Base-by-base conservation (phyloP, 176 grass and related monocot genomes). In the Oryza officinalis region DNA sequence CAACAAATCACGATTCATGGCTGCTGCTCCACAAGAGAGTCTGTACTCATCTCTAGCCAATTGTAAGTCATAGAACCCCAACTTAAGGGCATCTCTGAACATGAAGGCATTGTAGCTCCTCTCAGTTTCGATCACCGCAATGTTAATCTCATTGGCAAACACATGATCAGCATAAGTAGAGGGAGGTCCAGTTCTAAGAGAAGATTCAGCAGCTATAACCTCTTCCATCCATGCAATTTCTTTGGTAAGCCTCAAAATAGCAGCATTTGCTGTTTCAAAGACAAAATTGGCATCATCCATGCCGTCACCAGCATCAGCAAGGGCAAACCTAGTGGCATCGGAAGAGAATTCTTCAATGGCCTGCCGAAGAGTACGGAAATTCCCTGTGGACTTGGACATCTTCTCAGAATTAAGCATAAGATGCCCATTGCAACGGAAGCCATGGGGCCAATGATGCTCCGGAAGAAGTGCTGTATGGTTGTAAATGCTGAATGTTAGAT, bases 221-320 rank as follows among this genome's bases (percentile, higher is more conserved):
- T 97, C 90, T 84, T 97, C 88, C 94, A 97, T 97, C 94, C 92
- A 97, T 67, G 86, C 47, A 74, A 94, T 80, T 88, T 94, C 92
- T 70, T 97, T 94, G 32, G 90, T 94, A 52, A 94, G 85, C 88
- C 90, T 92, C 83, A 90, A 69, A 64, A 97, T 86, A 76, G 94
- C 94, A 82, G 90, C 83, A 87, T 94, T 97, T 78, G 92, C 87
- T 17, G 94, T 97, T 67, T 97, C 94, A 74, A 83, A 89, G 30
- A 92, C 92, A 83, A 94, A 97, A 77, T 97, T 97, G 60, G 94
- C 92, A 80, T 94, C 94, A 77, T 97, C 88, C 94, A 97, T 91
- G 72, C 92, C 86, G 46, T 94, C 94, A 2, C 94, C 95, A 78
- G 95, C 89, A 82, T 97, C 94, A 79, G 94, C 91, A 69, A 97